Conservation (phyloP, 2,329 filamentous ascomycete species). For the Cercospora sp. region DNA sequence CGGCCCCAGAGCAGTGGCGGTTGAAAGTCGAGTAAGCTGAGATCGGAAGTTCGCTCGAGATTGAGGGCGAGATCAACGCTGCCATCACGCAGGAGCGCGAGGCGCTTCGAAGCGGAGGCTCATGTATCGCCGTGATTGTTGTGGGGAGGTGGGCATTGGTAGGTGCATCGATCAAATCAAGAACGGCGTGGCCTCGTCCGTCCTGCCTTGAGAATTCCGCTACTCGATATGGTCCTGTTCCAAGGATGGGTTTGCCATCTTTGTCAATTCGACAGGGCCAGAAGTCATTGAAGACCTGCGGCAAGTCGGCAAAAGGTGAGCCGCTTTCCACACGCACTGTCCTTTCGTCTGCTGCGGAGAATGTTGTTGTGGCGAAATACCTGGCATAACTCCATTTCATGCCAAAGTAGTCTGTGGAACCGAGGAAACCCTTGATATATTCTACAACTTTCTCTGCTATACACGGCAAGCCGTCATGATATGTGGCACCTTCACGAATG, state of each 20-base stretch:
- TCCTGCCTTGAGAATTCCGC: slow-evolving; percentile 12
- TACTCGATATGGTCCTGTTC: slow-evolving; percentile 17
- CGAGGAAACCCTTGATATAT: slow-evolving; percentile 15
- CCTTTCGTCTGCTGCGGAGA: slow-evolving; percentile 5
- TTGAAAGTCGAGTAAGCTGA: slow-evolving; percentile 11
- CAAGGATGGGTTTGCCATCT: slow-evolving; percentile 13
- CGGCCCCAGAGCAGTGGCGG: slow-evolving; percentile 13
- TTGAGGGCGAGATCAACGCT: slow-evolving; percentile 17
- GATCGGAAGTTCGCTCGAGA: slow-evolving; percentile 13
- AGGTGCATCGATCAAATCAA: slow-evolving; percentile 12
- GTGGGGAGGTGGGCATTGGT: background rate
- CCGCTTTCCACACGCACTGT: slow-evolving; percentile 10
- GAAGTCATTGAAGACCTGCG: slow-evolving; percentile 18
- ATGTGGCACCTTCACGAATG: slow-evolving; percentile 13
- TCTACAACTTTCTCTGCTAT: slow-evolving; percentile 4
- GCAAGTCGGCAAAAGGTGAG: slow-evolving; percentile 14
- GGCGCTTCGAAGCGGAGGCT: slow-evolving; percentile 15
- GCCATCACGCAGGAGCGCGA: slow-evolving; percentile 6
- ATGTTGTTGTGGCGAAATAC: slow-evolving; percentile 15
- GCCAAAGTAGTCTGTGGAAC: slow-evolving; percentile 19
- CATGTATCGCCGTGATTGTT: slow-evolving; percentile 14
- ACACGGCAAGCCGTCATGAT: slow-evolving; percentile 14
- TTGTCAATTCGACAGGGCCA: slow-evolving; percentile 16
- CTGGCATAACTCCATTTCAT: slow-evolving; percentile 21
- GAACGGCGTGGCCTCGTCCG: slow-evolving; percentile 12